Evolutionary conservation across 2,329 filamentous ascomycete species (phyloP), one percentile per base, ranked within the genome.

Genomic region (Curvularia hawaiiensis): DNA sequence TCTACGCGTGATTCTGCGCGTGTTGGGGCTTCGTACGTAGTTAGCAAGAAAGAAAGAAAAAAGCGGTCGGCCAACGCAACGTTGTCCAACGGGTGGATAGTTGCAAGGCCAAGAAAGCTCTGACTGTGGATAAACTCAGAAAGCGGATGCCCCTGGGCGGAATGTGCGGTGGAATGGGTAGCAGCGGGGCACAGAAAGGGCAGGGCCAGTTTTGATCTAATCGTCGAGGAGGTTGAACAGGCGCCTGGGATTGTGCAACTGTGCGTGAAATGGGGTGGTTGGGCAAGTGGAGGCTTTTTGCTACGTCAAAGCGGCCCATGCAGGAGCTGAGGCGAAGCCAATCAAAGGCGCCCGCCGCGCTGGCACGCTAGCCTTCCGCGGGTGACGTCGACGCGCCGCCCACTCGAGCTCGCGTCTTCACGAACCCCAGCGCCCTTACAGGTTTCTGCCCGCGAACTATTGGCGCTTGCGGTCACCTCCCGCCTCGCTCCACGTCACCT

Each of bases 381-480:
- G 33, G 57, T 71, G 69, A 71, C 69, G 67, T 71, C 57, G 61
- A 71, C 69, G 68, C 68, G 69, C 65, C 64, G 48, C 47, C 38
- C 39, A 33, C 33, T 4, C 28, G 22, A 24, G 33, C 46, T 48
- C 67, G 68, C 69, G 67, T 66, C 49, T 59, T 59, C 54, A 55
- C 52, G 26, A 24, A 35, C n/a, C 14, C 38, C 48, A n/a, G 28
- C 28, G 4, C 44, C 39, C 31, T 43, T 35, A 44, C 53, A 33
- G 48, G 56, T 56, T 59, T 59, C 30, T 41, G 47, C 4, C 2
- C 0, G 24, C 33, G 24, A 30, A 33, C 47, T 16, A 30, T 16
- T n/a, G 28, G 30, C 38, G 41, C 39, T 18, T 24, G 28, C 22
- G 22, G 18, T 14, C 40, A 28, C 14, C 8, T 24, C 46, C 40